These are phyloP conservation scores for Yamadazyma aaseri DNA, from an alignment of 1,139 yeast species.

Conservation along the genomic window DNA sequence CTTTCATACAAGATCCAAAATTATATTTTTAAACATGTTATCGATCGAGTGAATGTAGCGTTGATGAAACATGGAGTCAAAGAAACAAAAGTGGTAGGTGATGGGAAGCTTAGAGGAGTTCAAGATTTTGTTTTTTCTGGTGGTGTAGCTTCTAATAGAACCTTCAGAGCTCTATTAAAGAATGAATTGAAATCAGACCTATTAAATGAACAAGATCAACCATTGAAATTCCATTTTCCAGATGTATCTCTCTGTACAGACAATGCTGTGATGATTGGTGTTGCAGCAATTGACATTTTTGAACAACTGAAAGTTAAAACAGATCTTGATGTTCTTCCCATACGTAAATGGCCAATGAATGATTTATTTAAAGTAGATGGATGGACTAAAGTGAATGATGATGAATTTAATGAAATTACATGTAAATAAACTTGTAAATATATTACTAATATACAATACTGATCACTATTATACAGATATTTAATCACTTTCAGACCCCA, in stretches of 20 bases:
- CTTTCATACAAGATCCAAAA: conserved; percentile 67
- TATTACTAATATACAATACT: not conserved
- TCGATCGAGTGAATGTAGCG: conserved; percentile 60
- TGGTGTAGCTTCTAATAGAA: conserved; percentile 82
- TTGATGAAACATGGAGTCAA: conserved; percentile 34
- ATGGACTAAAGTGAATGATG: conserved; percentile 33
- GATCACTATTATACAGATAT: no score
- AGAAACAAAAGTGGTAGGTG: conserved; percentile 21
- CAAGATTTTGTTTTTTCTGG: conserved; percentile 80
- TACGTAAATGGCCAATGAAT: conserved; percentile 73
- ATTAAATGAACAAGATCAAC: conserved; percentile 2
- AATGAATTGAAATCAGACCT: conserved; percentile 25
- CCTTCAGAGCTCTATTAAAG: conserved; percentile 52
- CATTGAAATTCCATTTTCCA: conserved; percentile 56
- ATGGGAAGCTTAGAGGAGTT: conserved; percentile 41
- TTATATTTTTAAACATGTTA: conserved; percentile 67
- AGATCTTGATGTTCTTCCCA: conserved; percentile 53
- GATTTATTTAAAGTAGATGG: conserved; percentile 48
- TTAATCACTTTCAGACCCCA: not conserved
- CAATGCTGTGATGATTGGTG: conserved; percentile 95
- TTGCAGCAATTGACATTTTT: conserved; percentile 88
- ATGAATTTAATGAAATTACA: conserved; percentile 3
- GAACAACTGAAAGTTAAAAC: conserved; percentile 53
- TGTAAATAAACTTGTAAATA: conserved; percentile 8
- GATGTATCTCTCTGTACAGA: conserved; percentile 79